Base-by-base conservation (phyloP, 1,284 basidiomycete genomes). In the Pascua guehoae region DNA sequence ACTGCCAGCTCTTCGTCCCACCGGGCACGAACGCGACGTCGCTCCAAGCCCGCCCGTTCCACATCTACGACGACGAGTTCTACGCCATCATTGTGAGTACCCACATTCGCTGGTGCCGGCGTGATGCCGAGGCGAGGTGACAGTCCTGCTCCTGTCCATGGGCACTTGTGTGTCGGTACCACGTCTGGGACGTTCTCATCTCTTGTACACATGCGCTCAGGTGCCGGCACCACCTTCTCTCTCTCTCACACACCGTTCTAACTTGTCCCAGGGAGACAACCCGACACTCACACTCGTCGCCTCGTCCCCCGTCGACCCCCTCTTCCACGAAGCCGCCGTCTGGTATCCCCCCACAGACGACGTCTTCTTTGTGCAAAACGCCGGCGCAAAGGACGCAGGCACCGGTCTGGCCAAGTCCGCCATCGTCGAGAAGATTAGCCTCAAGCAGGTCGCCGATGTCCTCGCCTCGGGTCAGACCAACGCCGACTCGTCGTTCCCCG, bases 311-410 rank as follows among this genome's bases (percentile, higher is more conserved):
- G 75, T 80, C 1, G 81, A 81, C 15, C 87, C 85, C 0, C 83
- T 88, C 61, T 87, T 87, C 18, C 88, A 89, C 64, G 88, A 89
- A 72, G 88, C 87, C 2, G 85, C 84, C 0, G 80, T 88, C 2
- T 88, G 84, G 73, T 68, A 50, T 81, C 76, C 83, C 1, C 78
- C 75, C 14, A 85, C 83, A 14, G 82, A 88, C 62, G 82, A 85
- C 57, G 75, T 88, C 8, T 80, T 77, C 69, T 82, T 82, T 60
- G 75, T 76, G 15, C 81, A 80, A 67, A 81, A 81, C 61, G 80
- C 79, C 38, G 81, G 81, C 40, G 79, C 79, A 1, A 57, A 67
- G 37, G 73, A 78, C 7, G 72, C 73, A 9, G 72, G 72, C 2
- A 74, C 73, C 12, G 81, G 80, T 0, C 71, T 78, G 61, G 76